Evolutionary conservation across 2,329 filamentous ascomycete species (phyloP).

Genomic region (Hypoxylon sp.): DNA sequence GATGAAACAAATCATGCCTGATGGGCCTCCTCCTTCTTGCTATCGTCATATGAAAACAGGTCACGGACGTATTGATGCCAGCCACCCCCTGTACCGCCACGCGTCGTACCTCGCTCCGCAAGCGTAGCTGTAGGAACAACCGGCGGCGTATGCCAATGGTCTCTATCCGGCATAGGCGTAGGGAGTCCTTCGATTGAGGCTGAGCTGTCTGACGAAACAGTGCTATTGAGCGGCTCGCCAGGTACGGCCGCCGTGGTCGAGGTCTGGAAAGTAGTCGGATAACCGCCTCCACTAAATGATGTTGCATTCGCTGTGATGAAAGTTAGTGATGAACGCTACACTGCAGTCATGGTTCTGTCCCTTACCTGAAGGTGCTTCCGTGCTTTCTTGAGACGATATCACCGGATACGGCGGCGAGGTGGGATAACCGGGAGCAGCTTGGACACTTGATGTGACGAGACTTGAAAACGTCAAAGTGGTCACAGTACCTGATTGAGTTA

Average conservation of each 20-base stretch:
- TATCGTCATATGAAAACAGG: conserved; percentile 13
- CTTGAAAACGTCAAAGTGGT: conserved; percentile 23
- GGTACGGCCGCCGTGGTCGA: conserved; percentile 40
- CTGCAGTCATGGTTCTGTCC: conserved; percentile 1
- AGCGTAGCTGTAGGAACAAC: conserved; percentile 15
- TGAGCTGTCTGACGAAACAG: conserved; percentile 10
- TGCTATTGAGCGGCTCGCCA: conserved; percentile 27
- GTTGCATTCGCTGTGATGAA: conserved; percentile 35
- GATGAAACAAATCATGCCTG: conserved; percentile 1
- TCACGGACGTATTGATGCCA: conserved; percentile 27
- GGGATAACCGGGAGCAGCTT: conserved; percentile 10
- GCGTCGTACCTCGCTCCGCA: conserved; percentile 7
- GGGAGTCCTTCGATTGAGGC: conserved; percentile 8
- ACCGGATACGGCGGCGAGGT: conserved; percentile 15
- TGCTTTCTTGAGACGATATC: conserved; percentile 29
- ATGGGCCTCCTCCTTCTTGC: background rate
- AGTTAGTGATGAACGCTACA: conserved; percentile 20
- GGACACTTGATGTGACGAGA: conserved; percentile 7
- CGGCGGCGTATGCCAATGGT: conserved; percentile 35
- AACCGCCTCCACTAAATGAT: conserved; percentile 15
- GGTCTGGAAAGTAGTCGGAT: conserved; percentile 46
- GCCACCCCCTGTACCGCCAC: conserved; percentile 4
- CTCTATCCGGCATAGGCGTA: conserved; percentile 29
- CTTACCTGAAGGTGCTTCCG: conserved; percentile 36
- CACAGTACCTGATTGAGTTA: conserved; percentile 31